A percentile compares a stretch with the other conserved stretches of the same genome.
These are phyloP conservation scores for Protostelium mycophagum DNA, from an alignment of 78 protist species.

Conservation along the genomic window DNA sequence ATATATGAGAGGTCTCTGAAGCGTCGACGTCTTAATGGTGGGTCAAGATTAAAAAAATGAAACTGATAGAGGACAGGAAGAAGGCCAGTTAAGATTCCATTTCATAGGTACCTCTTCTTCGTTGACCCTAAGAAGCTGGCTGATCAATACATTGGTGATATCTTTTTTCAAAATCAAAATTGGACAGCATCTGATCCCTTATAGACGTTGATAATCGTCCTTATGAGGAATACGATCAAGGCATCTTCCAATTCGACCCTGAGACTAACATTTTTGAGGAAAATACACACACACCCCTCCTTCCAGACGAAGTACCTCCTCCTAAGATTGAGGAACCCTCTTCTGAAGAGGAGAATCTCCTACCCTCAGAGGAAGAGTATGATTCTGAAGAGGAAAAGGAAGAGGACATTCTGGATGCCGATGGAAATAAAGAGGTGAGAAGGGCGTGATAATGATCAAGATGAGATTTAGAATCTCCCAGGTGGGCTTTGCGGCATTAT, in stretches of 20 bases:
- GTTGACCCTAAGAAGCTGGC: not conserved
- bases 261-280: not conserved
- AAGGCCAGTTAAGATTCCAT: not conserved
- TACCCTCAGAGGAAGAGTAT: not conserved
- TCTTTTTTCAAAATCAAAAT: not conserved
- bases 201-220: not conserved
- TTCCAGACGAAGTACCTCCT: not conserved
- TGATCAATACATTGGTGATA: not conserved
- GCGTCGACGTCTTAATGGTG: not conserved
- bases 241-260: not conserved
- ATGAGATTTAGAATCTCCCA: too few species aligned
- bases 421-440: too few species aligned
- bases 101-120: not conserved
- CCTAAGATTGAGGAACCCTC: not conserved
- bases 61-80: not conserved
- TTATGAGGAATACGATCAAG: not conserved
- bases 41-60: not conserved
- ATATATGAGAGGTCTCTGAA: not conserved
- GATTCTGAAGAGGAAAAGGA: not conserved
- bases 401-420: too few species aligned
- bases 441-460: too few species aligned
- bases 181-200: not conserved
- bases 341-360: not conserved
- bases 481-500: not conserved
- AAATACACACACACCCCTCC: not conserved